phyloP scores from a whole-genome alignment of 108 stramenopile genomes.

The Cylindrotheca closterium region DNA sequence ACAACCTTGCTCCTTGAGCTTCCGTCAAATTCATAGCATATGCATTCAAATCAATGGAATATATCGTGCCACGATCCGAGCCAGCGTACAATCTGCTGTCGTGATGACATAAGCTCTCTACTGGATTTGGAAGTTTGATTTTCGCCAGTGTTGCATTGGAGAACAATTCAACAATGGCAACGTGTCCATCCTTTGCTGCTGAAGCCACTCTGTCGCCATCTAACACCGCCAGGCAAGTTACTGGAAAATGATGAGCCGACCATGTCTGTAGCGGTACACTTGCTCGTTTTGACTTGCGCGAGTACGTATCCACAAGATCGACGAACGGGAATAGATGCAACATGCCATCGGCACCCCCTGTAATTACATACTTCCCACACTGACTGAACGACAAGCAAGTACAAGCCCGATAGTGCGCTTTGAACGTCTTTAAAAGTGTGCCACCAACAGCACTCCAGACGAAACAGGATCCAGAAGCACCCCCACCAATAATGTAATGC shows the following conservation, averaged over 20 bases:
- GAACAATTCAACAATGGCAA: slow-evolving; percentile 64
- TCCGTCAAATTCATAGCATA: slow-evolving; percentile 58
- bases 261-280: slow-evolving; percentile 66
- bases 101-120: slow-evolving; percentile 43
- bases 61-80: slow-evolving; percentile 65
- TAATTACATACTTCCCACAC: slow-evolving; percentile 66
- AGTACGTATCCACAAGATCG: slow-evolving; percentile 44
- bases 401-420: slow-evolving; percentile 76
- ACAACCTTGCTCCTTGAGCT: slow-evolving; percentile 35
- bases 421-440: slow-evolving; percentile 53
- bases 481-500: slow-evolving; percentile 60
- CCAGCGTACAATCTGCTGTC: slow-evolving; percentile 59
- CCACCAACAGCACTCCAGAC: slow-evolving; percentile 65
- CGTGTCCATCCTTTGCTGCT: slow-evolving; percentile 58
- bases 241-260: slow-evolving; percentile 70
- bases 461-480: slow-evolving; percentile 55
- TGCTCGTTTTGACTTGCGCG: slow-evolving; percentile 7
- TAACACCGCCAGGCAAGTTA: slow-evolving; percentile 43
- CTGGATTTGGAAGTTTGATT: slow-evolving; percentile 55
- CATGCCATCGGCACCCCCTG: slow-evolving; percentile 85
- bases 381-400: slow-evolving; percentile 57
- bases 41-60: slow-evolving; percentile 62
- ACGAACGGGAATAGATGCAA: slow-evolving; percentile 67
- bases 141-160: slow-evolving; percentile 53
- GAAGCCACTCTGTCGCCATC: slow-evolving; percentile 56